Evolutionary conservation across 805 yeast species (phyloP), one percentile per base, ranked within the genome.

Genomic region (Starmerella scarabaei): DNA sequence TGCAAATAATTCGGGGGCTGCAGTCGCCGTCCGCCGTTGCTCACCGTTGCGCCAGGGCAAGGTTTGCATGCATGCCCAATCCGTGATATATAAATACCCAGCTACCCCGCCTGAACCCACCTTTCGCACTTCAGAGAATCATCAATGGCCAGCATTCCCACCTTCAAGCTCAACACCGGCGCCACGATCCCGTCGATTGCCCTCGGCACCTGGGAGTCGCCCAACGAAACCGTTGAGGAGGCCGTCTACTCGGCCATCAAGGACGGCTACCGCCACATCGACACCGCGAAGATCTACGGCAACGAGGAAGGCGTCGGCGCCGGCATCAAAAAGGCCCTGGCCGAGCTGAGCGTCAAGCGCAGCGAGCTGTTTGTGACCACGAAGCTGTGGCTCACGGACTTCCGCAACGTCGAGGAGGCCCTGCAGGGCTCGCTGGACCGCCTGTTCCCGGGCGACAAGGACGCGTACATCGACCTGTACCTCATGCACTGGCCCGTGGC

Each of bases 251-350:
- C 69, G 32, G 88, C 86, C 12, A 62, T 78, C 43, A 66, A 72
- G 53, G 63, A 66, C 7, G 86, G 86, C 9, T 76, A 77, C 57
- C 68, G 77, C 45, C 83, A 76, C 55, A 75, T 80, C 49, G 93
- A 80, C 57, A 73, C 85, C 8, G 91, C 91, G 3, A 72, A 72
- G 55, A 66, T 68, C 44, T 81, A 81, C 56, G 71, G 71, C 2
- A 77, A 77, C 54, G 93, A 82, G 57, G 64, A 58, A 15, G 75
- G 70, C 47, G 77, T 78, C 12, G 85, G 93, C 24, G 64, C 66
- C 38, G 63, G 63, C 29, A 70, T 78, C 38, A 28, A 34, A 14
- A 36, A 40, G 37, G 52, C 40, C 21, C 32, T 43, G 5, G 29
- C 24, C 26, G 51, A 48, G 40, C 50, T 63, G 18, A 67, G 60